Conservation (phyloP, 2,329 filamentous ascomycete species). For the Penicillium hordei region DNA sequence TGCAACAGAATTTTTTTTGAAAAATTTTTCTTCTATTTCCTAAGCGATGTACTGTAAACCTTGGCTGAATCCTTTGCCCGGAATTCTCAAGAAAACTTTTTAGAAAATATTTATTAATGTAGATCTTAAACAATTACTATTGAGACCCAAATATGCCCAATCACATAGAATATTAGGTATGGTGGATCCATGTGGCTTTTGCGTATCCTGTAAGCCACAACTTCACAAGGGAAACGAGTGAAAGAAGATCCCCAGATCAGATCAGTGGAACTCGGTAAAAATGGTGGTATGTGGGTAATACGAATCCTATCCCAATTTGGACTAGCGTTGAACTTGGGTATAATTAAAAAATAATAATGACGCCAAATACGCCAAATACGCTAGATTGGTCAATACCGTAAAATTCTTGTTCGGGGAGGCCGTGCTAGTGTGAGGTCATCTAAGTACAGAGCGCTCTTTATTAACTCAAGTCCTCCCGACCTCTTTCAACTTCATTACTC, state of each 20-base stretch:
- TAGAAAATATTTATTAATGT: not conserved
- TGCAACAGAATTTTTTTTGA: not conserved
- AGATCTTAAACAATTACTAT: slow-evolving; percentile 4
- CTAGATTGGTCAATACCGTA: slow-evolving; percentile 6
- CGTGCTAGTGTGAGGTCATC: slow-evolving; percentile 8
- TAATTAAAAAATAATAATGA: not conserved
- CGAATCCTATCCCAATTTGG: slow-evolving; percentile 6
- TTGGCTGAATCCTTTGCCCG: not conserved
- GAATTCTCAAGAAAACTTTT: not conserved
- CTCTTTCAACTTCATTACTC: slow-evolving; percentile 16
- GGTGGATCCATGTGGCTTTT: slow-evolving; percentile 11
- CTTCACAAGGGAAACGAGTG: slow-evolving; percentile 1
- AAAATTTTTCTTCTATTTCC: not conserved
- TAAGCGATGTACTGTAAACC: slow-evolving; percentile 3
- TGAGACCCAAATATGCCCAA: slow-evolving; percentile 9
- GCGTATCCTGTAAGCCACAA: slow-evolving; percentile 13
- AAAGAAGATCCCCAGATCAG: slow-evolving; percentile 12
- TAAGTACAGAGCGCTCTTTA: slow-evolving; percentile 13
- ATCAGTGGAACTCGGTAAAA: slow-evolving; percentile 21
- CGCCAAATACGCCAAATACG: not conserved
- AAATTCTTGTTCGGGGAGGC: slow-evolving; percentile 2
- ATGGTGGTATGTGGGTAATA: not conserved
- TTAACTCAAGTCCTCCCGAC: slow-evolving; percentile 13
- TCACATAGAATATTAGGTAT: not conserved
- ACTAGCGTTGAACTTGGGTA: slow-evolving; percentile 3